Percentiles rank a stretch among this genome's conserved stretches.
These are phyloP conservation scores for Apiotrichum montevideense DNA, from an alignment of 1,284 basidiomycete species.

Conservation along the genomic window DNA sequence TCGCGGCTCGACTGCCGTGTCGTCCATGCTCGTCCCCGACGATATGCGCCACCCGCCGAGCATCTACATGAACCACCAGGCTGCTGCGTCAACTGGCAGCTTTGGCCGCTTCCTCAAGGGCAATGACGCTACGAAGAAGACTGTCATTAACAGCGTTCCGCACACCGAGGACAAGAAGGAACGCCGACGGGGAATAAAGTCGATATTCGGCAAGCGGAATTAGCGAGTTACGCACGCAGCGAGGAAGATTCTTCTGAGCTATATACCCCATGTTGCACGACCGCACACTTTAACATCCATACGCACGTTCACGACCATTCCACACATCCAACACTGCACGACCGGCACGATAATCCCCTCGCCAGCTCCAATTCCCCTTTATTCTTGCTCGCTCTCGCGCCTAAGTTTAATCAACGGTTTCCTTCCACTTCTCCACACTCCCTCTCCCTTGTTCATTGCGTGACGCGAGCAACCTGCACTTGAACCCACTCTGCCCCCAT, in stretches of 20 bases:
- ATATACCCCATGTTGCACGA: too few relatives aligned
- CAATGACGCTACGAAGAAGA: not conserved
- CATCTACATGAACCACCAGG: conserved; percentile 29
- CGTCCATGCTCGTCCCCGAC: not conserved
- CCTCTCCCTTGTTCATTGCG: not conserved
- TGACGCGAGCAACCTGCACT: too few relatives aligned
- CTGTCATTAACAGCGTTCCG: conserved; percentile 2
- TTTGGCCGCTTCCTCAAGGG: conserved; percentile 19
- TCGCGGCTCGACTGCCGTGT: conserved; percentile 10
- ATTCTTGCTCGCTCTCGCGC: not conserved
- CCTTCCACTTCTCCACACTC: not conserved
- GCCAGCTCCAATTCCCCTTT: too few relatives aligned
- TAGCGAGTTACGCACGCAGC: not conserved
- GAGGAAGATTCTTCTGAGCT: too few relatives aligned
- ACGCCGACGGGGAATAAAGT: conserved; percentile 18
- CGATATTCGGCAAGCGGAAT: conserved; percentile 12
- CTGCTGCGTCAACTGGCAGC: conserved; percentile 19
- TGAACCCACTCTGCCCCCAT: too few relatives aligned
- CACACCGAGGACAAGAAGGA: conserved; percentile 15
- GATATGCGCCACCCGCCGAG: conserved; percentile 11
- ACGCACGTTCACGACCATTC: too few relatives aligned
- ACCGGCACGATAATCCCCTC: too few relatives aligned
- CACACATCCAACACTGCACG: too few relatives aligned
- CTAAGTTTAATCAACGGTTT: not conserved
- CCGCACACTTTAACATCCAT: too few relatives aligned